phyloP scores from a whole-genome alignment of 805 yeast species.

The Millerozyma miso region DNA sequence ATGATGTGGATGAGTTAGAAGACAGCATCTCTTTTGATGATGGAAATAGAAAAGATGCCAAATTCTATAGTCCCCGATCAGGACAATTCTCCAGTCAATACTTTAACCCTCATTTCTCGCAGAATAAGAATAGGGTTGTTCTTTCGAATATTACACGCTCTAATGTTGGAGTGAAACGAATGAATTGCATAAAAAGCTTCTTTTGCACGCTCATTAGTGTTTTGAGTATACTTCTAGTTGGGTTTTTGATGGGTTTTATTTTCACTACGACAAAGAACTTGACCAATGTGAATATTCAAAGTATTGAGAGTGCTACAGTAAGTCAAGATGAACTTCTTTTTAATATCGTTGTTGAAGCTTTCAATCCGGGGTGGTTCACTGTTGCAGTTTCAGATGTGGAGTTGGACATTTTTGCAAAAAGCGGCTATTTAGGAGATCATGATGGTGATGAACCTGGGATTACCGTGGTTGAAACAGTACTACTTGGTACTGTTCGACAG shows the following conservation, averaged over 20 bases:
- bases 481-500: constrained; percentile 63
- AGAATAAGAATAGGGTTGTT: constrained; percentile 20
- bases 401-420: constrained; percentile 80
- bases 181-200: constrained; percentile 26
- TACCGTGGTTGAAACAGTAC: constrained; percentile 52
- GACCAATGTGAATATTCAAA: constrained; percentile 55
- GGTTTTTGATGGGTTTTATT: constrained; percentile 78
- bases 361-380: constrained; percentile 82
- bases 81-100: constrained; percentile 12
- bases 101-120: constrained; percentile 17
- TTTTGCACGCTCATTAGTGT: constrained; percentile 44
- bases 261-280: constrained; percentile 85
- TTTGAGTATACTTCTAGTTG: constrained; percentile 55
- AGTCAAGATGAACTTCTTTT: constrained; percentile 83
- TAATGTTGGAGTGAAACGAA: constrained; percentile 8
- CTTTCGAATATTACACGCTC: constrained; percentile 25
- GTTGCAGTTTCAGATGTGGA: constrained; percentile 62
- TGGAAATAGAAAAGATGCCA: constrained; percentile 3
- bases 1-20: constrained; percentile 38
- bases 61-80: constrained; percentile 10
- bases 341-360: constrained; percentile 70
- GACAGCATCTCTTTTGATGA: constrained; percentile 21
- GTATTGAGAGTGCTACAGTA: constrained; percentile 68
- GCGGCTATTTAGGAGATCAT: constrained; percentile 37
- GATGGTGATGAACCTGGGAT: background rate